Evolutionary conservation across 768 basidiomycete genomes (phyloP), one percentile per base, ranked within the genome.

Genomic region (Leccinum obscurum): DNA sequence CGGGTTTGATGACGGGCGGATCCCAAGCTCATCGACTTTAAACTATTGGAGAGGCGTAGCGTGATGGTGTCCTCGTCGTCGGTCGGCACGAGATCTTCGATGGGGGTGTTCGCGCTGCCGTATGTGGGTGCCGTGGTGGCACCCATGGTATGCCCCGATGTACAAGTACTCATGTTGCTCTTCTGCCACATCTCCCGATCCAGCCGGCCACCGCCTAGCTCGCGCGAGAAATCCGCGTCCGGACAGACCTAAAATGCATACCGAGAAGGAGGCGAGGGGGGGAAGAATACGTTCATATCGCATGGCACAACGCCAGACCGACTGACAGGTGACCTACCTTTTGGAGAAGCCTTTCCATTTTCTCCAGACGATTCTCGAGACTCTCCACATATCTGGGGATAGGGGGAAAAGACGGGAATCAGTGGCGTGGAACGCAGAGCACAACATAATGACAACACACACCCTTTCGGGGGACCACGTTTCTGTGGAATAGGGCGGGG

Each of bases 291-390:
- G 53, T 58, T 37, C 1, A 61, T 52, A 11, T 10, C 20, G 15
- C 17, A 44, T 30, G 63, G 59, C 26, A 64, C 30, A 22, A 59
- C 28, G n/a, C 50, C 32, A 37, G 7, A 54, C 37, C 5, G 11
- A 32, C 35, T 44, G 37, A 1, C 28, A 13, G 17, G 32, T 50
- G 39, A 32, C 64, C 2, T 30, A 85, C 87, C 72, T 80, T 82
- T 56, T 75, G 77, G 22, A 89, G 70, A 4, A 89, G 76, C 60
- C 76, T 80, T 69, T 89, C 85, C 78, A 89, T 83, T 67, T 86
- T 87, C 58, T 85, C 82, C 2, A 89, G 69, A 11, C 87, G 80
- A 58, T 70, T 78, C 71, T 89, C 88, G 39, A 89, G 77, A 53
- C 79, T 81, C 66, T 88, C 83, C 17, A 87, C 81, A 69, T 87